Evolutionary conservation across 1,284 basidiomycete genomes (phyloP), one percentile per base, ranked within the genome.

Genomic region (Trametes hirsuta): DNA sequence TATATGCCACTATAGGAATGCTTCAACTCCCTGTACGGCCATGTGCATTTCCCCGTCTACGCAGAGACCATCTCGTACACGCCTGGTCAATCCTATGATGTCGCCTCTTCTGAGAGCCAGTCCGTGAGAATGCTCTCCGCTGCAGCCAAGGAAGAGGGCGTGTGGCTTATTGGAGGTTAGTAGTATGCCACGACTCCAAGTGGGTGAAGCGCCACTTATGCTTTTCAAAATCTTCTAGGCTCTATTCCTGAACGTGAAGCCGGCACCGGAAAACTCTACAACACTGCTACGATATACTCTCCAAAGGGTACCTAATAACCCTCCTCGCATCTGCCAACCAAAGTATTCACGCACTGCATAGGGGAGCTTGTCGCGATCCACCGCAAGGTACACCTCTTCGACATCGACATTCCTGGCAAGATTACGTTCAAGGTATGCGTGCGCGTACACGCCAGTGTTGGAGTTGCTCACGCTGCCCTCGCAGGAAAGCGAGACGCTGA

Each of bases 21-120:
- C 78, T 99, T 99, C 82, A 99, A 99, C 76, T 96, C 94, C 12
- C 95, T 96, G 0, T 99, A 99, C 71, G 96, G 96, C 0, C 89
- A 93, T 63, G 80, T 83, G 4, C 85, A 91, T 71, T 97, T 97
- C 72, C 88, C 92, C 0, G 81, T 87, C 25, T 93, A 96, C 69
- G 91, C 93, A 1, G 95, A 98, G 76, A 81, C 77, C 2, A 92
- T 98, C 51, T 86, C 80, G 9, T 90, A 80, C 68, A 80, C 72
- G 6, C 77, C 79, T 41, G 86, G 83, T 3, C 73, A 81, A 65
- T 71, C 78, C 1, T 93, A 90, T 64, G 82, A 91, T 60, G 71
- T 83, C 4, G 74, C 76, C 0, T 77, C 80, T 39, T 87, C 86
- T 34, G 76, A 78, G 64, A 94, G 93, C 68, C 87, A 94, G 71